These are phyloP conservation scores for Boletus barrowsii DNA, from an alignment of 768 basidiomycete genomes.

Conservation along the genomic window DNA sequence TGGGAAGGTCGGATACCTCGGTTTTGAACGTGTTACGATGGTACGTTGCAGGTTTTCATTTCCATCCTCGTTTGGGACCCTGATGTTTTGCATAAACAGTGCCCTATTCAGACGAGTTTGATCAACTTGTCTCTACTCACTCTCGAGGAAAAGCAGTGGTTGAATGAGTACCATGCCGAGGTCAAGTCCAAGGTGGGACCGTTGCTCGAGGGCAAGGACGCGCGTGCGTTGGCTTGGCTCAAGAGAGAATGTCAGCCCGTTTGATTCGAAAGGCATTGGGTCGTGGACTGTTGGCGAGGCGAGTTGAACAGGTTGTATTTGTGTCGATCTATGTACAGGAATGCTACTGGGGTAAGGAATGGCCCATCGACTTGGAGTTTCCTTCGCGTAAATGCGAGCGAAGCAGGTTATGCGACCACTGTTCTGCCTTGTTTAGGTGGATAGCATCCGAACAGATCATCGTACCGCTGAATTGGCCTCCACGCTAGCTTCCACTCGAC, in stretches of 20 bases:
- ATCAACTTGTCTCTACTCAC: constrained; percentile 63
- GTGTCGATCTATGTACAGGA: background rate
- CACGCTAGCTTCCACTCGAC: too few relatives aligned
- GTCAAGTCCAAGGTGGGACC: constrained; percentile 52
- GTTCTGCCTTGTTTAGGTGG: too few relatives aligned
- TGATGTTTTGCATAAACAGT: constrained; percentile 33
- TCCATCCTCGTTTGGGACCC: background rate
- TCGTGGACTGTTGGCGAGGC: background rate
- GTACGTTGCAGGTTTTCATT: constrained; percentile 41
- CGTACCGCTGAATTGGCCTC: too few relatives aligned
- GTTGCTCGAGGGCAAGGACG: constrained; percentile 45
- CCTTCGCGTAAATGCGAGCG: too few relatives aligned
- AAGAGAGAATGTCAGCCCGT: constrained; percentile 16
- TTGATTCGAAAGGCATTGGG: background rate
- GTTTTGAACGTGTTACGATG: constrained; percentile 86
- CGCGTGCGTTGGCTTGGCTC: constrained; percentile 25
- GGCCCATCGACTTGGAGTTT: too few relatives aligned
- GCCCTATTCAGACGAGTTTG: constrained; percentile 85
- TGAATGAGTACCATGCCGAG: constrained; percentile 82
- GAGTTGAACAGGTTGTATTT: background rate
- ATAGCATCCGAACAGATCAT: too few relatives aligned
- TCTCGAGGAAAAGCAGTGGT: constrained; percentile 71
- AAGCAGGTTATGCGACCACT: too few relatives aligned
- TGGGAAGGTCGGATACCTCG: constrained; percentile 76
- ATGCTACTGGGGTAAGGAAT: too few relatives aligned